These are phyloP conservation scores for Pseudogymnoascus sp. DNA, from an alignment of 2,329 filamentous ascomycete species.

Conservation along the genomic window DNA sequence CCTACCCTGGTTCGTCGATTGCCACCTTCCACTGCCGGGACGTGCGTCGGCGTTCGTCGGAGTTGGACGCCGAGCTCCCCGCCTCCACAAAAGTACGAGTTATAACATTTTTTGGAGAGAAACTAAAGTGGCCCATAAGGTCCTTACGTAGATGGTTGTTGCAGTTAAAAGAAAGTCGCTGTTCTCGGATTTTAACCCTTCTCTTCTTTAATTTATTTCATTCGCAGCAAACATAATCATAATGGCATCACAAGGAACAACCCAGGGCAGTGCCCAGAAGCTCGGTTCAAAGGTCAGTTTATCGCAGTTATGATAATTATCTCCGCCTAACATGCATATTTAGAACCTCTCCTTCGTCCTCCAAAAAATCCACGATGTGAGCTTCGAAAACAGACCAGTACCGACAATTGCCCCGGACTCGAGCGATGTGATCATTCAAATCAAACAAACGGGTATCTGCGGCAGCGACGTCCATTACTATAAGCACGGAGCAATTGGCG, in stretches of 20 bases:
- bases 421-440: conserved; percentile 36
- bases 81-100: not conserved
- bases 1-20: not conserved
- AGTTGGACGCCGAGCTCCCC: not conserved
- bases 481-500: conserved; percentile 65
- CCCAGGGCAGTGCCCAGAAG: not conserved
- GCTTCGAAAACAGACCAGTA: conserved; percentile 36
- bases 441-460: conserved; percentile 41
- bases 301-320: not conserved
- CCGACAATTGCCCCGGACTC: conserved; percentile 25
- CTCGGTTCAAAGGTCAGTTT: not conserved
- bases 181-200: not conserved
- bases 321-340: not conserved
- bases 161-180: not conserved
- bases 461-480: conserved; percentile 39
- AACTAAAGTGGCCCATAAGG: not conserved
- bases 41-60: no score
- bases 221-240: not conserved
- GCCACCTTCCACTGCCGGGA: no score
- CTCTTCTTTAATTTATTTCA: not conserved
- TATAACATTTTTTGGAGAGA: conserved; percentile 1
- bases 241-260: not conserved
- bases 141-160: not conserved
- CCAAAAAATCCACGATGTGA: conserved; percentile 35
- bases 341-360: conserved; percentile 42